phyloP scores from a whole-genome alignment of 177 flowering plant species.

The Vitis hybrid region DNA sequence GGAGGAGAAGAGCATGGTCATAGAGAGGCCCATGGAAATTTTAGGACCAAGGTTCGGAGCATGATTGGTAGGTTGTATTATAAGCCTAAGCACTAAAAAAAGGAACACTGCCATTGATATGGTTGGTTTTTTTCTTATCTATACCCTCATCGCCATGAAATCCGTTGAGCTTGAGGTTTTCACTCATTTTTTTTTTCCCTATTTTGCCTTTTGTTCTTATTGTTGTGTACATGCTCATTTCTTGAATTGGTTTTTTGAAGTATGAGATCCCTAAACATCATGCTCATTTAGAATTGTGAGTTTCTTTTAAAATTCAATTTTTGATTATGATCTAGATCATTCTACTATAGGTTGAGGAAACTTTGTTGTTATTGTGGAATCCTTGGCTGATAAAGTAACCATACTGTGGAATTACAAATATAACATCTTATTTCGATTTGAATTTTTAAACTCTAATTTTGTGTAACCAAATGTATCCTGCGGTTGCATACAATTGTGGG shows the following conservation, averaged over 20 bases:
- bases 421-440: no score
- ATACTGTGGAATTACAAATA: no score
- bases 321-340: no score
- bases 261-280: no score
- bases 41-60: conserved; percentile 90
- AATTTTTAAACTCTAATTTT: no score
- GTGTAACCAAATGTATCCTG: no score
- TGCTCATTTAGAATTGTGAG: no score
- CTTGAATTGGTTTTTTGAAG: not conserved
- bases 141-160: conserved; percentile 89
- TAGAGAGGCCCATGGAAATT: conserved; percentile 53
- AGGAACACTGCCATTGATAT: conserved; percentile 96
- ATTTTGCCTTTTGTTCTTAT: not conserved
- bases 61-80: conserved; percentile 90
- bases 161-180: conserved; percentile 95
- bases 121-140: conserved; percentile 71
- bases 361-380: no score
- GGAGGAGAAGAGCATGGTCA: conserved; percentile 59
- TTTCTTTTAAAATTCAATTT: no score
- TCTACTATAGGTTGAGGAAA: no score
- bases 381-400: no score
- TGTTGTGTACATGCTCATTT: not conserved
- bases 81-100: conserved; percentile 84
- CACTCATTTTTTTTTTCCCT: not conserved
- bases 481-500: no score